Evolutionary conservation across 164 flowering plant genomes (phyloP), one percentile per base, ranked within the genome.

Genomic region (Nymphaea thermarum): DNA sequence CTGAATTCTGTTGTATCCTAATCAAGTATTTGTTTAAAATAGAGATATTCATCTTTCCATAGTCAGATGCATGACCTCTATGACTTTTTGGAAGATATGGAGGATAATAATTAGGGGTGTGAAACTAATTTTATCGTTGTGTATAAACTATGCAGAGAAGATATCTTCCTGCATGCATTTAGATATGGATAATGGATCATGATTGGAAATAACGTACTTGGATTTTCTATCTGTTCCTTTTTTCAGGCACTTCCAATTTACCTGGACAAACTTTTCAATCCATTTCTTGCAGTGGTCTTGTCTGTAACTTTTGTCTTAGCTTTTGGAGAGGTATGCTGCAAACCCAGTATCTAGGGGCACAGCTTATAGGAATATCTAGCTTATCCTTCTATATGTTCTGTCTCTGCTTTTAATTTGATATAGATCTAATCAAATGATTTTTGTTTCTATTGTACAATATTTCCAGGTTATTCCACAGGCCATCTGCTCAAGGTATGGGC

Each of bases 391-490:
- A 8, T 55, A 16, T 55, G 10, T 55, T 55, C 12, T 55, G 16
- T 55, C 16, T 55, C 60, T 55, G 16, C 16, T 55, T 55, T 55
- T 55, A 8, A 10, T 2, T 2, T 1, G 10, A 16, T 55, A 8
- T 16, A 10, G 16, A 8, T 55, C 2, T 55, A 16, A 8, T 55
- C 16, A 55, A 10, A 55, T 8, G 16, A 55, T 55, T 55, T 16
- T 8, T 55, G 60, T 55, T 10, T 55, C 16, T 55, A 16, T 55
- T 55, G 10, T 55, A 51, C 64, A 16, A 25, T 25, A 25, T 15
- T 61, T 70, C 6, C 79, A 94, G 99, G 85, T 94, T 76, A 87
- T 94, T 78, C 99, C 99, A 43, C 99, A 94, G 84, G 86, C 99
- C 53, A 87, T 84, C 75, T 94, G 99, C 70, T 72, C 96, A 25